Conservation (phyloP, 176 grass and related monocot species). For the Paspalum vaginatum region DNA sequence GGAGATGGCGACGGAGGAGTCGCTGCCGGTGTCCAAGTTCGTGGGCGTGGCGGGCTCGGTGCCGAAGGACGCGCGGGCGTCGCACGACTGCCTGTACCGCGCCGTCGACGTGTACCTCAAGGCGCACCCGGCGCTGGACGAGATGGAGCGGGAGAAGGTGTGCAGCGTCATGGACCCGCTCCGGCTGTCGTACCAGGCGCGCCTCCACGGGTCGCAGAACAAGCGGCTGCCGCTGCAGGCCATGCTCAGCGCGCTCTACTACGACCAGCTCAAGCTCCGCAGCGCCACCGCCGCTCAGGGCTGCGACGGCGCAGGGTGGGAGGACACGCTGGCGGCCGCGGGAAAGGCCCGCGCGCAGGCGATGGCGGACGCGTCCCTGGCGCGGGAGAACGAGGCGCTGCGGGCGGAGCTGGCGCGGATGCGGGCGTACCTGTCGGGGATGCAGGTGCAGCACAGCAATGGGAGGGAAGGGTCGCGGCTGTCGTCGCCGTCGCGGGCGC, state of each 20-base stretch:
- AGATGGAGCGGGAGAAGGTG: constrained; percentile 88
- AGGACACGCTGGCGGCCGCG: constrained; percentile 20
- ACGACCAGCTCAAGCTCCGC: constrained; percentile 80
- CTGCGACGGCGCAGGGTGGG: background rate
- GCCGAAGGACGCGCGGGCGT: constrained; percentile 55
- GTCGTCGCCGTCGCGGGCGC: background rate
- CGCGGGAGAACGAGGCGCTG: constrained; percentile 74
- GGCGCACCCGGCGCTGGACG: constrained; percentile 67
- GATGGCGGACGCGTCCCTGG: constrained; percentile 54
- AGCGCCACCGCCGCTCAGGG: background rate
- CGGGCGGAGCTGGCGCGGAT: constrained; percentile 61
- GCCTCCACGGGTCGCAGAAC: constrained; percentile 85
- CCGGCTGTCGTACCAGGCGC: constrained; percentile 66
- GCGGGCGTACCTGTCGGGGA: constrained; percentile 61
- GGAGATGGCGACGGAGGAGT: constrained; percentile 70
- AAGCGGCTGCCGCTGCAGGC: constrained; percentile 73
- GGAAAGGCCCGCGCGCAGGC: constrained; percentile 34
- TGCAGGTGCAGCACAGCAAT: constrained; percentile 39
- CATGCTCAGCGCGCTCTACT: constrained; percentile 77
- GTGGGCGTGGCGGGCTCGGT: constrained; percentile 59
- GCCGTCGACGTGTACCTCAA: constrained; percentile 86
- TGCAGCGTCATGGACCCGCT: constrained; percentile 93
- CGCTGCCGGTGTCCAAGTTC: constrained; percentile 68
- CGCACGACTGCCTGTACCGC: constrained; percentile 61
- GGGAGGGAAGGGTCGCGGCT: constrained; percentile 34